phyloP scores from a whole-genome alignment of 768 basidiomycete species.

The Leccinum imitatum region DNA sequence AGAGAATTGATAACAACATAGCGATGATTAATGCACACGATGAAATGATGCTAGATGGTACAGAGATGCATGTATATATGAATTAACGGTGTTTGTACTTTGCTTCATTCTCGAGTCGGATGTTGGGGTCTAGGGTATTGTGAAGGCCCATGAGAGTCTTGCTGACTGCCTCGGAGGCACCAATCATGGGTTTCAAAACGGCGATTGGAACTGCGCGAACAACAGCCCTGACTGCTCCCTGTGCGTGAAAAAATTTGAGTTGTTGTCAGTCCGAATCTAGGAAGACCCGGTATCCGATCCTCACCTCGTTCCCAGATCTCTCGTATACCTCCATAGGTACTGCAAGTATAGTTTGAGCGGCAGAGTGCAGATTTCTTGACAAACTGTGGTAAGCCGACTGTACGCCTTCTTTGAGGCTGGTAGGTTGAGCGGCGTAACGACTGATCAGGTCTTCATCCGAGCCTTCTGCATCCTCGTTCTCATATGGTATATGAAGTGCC shows the following conservation, averaged over 20 bases:
- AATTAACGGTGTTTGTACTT: slow-evolving; percentile 85
- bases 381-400: slow-evolving; percentile 90
- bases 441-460: slow-evolving; percentile 66
- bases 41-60: slow-evolving; percentile 22
- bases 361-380: slow-evolving; percentile 82
- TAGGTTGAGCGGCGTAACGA: slow-evolving; percentile 90
- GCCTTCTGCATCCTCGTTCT: slow-evolving; percentile 29
- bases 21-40: slow-evolving; percentile 13
- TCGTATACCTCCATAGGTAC: slow-evolving; percentile 99
- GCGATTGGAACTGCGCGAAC: slow-evolving; percentile 97
- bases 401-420: slow-evolving; percentile 80
- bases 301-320: slow-evolving; percentile 84
- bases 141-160: slow-evolving; percentile 93
- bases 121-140: slow-evolving; percentile 87
- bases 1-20: background rate
- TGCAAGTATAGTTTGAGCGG: slow-evolving; percentile 96
- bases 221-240: slow-evolving; percentile 93
- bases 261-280: background rate
- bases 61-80: slow-evolving; percentile 15
- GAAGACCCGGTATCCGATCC: slow-evolving; percentile 17
- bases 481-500: slow-evolving; percentile 49
- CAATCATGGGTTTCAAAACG: slow-evolving; percentile 97
- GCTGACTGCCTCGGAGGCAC: slow-evolving; percentile 93
- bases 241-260: slow-evolving; percentile 4
- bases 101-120: slow-evolving; percentile 80